Percentiles rank a stretch among this genome's conserved stretches.
phyloP scores from a whole-genome alignment of 768 basidiomycete genomes.

The Leccinum subtestaceum region DNA sequence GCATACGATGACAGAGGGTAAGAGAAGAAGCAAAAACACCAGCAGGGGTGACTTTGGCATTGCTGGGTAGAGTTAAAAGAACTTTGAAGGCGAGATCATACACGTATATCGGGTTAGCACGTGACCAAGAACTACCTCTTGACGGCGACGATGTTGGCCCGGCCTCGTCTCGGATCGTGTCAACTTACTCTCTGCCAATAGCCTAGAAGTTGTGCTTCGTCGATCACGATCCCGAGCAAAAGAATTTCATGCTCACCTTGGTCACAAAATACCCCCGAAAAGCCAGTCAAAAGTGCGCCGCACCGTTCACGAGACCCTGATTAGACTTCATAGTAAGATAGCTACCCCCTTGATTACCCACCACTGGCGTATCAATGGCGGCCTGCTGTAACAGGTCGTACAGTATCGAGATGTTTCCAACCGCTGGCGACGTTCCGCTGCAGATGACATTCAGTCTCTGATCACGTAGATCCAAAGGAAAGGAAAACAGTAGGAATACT shows the following conservation, averaged over 20 bases:
- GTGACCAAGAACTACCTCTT: constrained; percentile 16
- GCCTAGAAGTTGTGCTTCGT: constrained; percentile 25
- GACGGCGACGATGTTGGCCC: constrained; percentile 17
- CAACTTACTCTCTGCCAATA: constrained; percentile 50
- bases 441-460: neutral
- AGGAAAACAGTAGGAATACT: constrained; percentile 4
- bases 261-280: constrained; percentile 49
- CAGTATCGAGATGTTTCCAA: constrained; percentile 39
- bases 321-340: constrained; percentile 58
- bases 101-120: constrained; percentile 32
- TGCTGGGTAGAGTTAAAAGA: constrained; percentile 1
- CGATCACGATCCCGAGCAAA: neutral
- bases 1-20: constrained; percentile 30
- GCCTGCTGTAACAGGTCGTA: constrained; percentile 50
- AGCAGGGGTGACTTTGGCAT: constrained; percentile 29
- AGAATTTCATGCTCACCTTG: constrained; percentile 35
- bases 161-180: constrained; percentile 2
- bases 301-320: constrained; percentile 43
- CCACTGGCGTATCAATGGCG: constrained; percentile 42
- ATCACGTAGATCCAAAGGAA: neutral
- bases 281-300: constrained; percentile 38
- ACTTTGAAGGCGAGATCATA: constrained; percentile 5
- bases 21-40: constrained; percentile 30
- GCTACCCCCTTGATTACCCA: constrained; percentile 48
- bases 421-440: constrained; percentile 37